A percentile compares a stretch with the other conserved stretches of the same genome.
Evolutionary conservation across 1,284 basidiomycete genomes (phyloP).

Genomic region (Austroboletus novae-zelandiae): DNA sequence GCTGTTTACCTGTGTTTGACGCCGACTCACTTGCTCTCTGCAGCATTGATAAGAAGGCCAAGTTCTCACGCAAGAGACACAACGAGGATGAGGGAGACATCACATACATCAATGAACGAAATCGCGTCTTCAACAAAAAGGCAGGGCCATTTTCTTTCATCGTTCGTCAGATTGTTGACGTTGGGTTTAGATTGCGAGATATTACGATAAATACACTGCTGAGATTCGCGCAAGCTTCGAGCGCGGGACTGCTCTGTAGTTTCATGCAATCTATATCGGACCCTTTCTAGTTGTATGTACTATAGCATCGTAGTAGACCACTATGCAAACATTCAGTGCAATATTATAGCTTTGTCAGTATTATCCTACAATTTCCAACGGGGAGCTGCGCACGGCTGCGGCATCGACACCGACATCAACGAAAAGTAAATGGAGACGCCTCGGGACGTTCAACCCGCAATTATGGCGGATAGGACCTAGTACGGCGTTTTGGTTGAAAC

Average conservation of each 20-base stretch:
- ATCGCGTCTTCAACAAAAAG: conserved; percentile 99
- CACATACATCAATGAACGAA: conserved; percentile 99
- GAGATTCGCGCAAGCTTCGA: conserved; percentile 96
- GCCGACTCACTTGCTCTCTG: conserved; percentile 1
- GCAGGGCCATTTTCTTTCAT: conserved; percentile 36
- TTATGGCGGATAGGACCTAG: no score
- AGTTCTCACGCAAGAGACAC: conserved; percentile 81
- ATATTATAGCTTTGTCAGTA: no score
- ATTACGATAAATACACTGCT: conserved; percentile 96
- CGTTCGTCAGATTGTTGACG: neutral
- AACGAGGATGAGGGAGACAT: conserved; percentile 95
- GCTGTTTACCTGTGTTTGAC: neutral
- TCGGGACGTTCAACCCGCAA: no score
- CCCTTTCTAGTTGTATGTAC: conserved; percentile 3
- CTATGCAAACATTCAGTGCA: no score
- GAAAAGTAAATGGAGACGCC: no score
- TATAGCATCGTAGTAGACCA: no score
- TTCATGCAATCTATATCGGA: conserved; percentile 3
- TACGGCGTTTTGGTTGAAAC: no score
- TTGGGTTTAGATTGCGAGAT: conserved; percentile 72
- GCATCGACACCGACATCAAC: no score
- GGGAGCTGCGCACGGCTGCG: no score
- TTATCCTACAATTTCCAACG: no score
- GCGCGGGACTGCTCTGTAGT: conserved; percentile 83
- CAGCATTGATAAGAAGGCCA: conserved; percentile 85